A percentile compares a stretch with the other conserved stretches of the same genome.
Evolutionary conservation across 2,329 filamentous ascomycete genomes (phyloP).

Genomic region (Penicillium glabrum): DNA sequence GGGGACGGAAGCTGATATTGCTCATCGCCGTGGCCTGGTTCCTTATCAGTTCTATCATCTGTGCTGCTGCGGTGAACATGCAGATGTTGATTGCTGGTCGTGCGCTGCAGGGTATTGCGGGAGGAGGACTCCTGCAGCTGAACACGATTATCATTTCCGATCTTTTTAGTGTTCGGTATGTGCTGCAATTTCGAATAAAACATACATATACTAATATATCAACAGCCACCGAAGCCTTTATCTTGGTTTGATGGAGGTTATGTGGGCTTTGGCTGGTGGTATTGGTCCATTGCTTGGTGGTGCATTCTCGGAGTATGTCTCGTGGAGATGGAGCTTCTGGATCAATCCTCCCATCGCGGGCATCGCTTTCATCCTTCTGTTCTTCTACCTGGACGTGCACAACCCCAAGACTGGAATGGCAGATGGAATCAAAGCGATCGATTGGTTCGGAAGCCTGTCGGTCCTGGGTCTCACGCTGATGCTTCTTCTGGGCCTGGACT

Average conservation of each 20-base stretch:
- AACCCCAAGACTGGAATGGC: conserved; percentile 53
- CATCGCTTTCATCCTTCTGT: conserved; percentile 49
- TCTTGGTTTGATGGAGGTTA: conserved; percentile 52
- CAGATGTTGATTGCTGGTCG: conserved; percentile 55
- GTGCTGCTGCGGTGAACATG: conserved; percentile 50
- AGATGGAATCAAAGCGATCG: conserved; percentile 53
- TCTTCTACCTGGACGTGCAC: conserved; percentile 56
- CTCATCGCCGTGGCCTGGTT: conserved; percentile 52
- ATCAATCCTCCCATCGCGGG: conserved; percentile 56
- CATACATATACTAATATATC: neutral
- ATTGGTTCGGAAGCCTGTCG: conserved; percentile 55
- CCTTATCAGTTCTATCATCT: conserved; percentile 51
- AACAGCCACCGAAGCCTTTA: conserved; percentile 48
- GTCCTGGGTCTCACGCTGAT: conserved; percentile 53
- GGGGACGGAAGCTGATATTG: conserved; percentile 57
- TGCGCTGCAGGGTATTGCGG: conserved; percentile 55
- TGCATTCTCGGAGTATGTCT: conserved; percentile 43
- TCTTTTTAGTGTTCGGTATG: conserved; percentile 51
- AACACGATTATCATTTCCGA: conserved; percentile 57
- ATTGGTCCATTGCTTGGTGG: conserved; percentile 56
- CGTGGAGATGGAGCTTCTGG: conserved; percentile 58
- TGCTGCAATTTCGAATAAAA: neutral
- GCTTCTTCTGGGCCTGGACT: conserved; percentile 55
- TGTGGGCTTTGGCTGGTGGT: conserved; percentile 57
- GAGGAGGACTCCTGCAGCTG: conserved; percentile 54